Base-by-base conservation (phyloP, 257 asterid genomes). In the Linaria vulgaris region DNA sequence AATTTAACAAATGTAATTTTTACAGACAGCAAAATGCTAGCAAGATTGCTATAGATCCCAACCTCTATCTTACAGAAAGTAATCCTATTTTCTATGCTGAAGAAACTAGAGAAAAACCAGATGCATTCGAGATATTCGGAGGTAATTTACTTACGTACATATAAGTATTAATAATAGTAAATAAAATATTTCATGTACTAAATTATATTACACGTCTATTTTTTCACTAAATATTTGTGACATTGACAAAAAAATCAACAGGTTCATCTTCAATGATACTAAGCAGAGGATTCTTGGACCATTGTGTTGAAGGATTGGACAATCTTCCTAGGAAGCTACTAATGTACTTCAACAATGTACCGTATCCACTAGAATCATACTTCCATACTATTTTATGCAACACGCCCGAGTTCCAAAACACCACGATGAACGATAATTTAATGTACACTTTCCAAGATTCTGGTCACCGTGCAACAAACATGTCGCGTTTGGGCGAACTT, bases 381-480 rank as follows among this genome's bases (percentile, higher is more conserved):
- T 82, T 85, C 82, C 88, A 85, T 43, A 85, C 88, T 0, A 55
- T 82, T 60, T 59, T 85, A 0, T 82, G 92, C 83, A 76, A 78
- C 74, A 75, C 87, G 3, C 87, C 80, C 0, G 68, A 74, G 66
- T 76, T 78, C 47, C 75, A 69, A 41, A 82, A 76, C 68, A 76
- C 78, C 4, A 70, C 74, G 1, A 41, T 80, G 41, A 82, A 80
- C 70, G 45, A 47, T 20, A 63, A 77, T 67, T 57, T 81, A 16
- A 77, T 79, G 75, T 55, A 51, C 68, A 64, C 24, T 38, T 6
- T 39, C 37, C 10, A 24, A 23, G 21, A 22, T 30, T 45, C 27
- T 11, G 47, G 24, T 5, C 22, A 13, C 4, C 7, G 3, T 11
- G 62, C 34, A 64, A 69, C 9, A 34, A 34, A 34, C 31, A 50